These are phyloP conservation scores for Trichoderma sp. DNA, from an alignment of 2,329 filamentous ascomycete species.

Conservation along the genomic window DNA sequence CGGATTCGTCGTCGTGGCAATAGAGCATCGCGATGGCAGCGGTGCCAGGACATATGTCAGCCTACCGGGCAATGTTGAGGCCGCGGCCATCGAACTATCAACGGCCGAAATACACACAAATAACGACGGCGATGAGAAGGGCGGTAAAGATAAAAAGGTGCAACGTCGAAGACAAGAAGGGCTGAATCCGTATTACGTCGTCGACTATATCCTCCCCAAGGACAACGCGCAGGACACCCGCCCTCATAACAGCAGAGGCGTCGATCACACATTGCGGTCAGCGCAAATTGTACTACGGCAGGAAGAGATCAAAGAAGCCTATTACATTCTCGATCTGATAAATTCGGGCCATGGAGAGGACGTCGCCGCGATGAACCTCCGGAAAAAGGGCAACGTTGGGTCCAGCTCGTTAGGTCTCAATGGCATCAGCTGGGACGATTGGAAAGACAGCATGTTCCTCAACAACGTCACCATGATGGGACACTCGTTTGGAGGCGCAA, in stretches of 20 bases:
- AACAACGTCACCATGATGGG: constrained; percentile 63
- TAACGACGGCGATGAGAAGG: constrained; percentile 31
- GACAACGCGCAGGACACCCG: constrained; percentile 53
- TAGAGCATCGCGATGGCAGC: constrained; percentile 68
- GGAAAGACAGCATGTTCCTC: constrained; percentile 59
- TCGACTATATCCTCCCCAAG: constrained; percentile 67
- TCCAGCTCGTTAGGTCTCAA: constrained; percentile 61
- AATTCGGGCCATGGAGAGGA: constrained; percentile 55
- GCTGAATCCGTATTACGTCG: constrained; percentile 47
- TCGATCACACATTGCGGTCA: constrained; percentile 60
- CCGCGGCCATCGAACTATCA: constrained; percentile 38
- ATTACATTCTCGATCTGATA: constrained; percentile 57
- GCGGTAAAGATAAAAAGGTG: constrained; percentile 41
- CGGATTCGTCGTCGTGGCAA: constrained; percentile 64
- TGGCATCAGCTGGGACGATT: constrained; percentile 58
- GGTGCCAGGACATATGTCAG: constrained; percentile 64
- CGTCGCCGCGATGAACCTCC: constrained; percentile 55
- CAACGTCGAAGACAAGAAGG: constrained; percentile 35
- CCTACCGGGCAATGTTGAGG: constrained; percentile 47
- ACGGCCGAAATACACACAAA: constrained; percentile 35
- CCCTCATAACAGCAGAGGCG: constrained; percentile 60
- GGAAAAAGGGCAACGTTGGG: constrained; percentile 59
- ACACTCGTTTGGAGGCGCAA: constrained; percentile 69
- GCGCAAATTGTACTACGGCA: constrained; percentile 65
- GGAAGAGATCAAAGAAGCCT: constrained; percentile 66